phyloP scores from a whole-genome alignment of 495 filamentous ascomycete species.

The Podospora didyma region DNA sequence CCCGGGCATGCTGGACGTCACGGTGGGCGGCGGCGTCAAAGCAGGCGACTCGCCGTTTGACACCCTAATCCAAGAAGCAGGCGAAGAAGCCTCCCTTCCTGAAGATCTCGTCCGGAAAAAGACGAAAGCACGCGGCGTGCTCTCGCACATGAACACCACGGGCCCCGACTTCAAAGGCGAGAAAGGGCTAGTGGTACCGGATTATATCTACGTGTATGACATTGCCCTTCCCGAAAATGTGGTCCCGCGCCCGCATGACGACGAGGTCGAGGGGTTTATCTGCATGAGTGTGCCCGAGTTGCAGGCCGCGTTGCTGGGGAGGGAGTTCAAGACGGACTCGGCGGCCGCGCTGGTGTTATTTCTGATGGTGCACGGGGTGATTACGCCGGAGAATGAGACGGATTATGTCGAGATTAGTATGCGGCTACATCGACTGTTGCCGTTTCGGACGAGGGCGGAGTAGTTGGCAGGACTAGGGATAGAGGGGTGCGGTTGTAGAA shows the following conservation, averaged over 20 bases:
- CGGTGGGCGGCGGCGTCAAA: slow-evolving; percentile 52
- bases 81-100: slow-evolving; percentile 50
- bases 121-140: slow-evolving; percentile 29
- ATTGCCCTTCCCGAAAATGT: slow-evolving; percentile 37
- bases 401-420: slow-evolving; percentile 46
- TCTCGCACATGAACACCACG: slow-evolving; percentile 40
- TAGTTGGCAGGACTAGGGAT: no score
- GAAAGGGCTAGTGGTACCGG: slow-evolving; percentile 37
- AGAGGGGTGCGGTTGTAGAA: no score
- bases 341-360: slow-evolving; percentile 50
- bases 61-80: slow-evolving; percentile 49
- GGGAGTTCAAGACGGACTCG: slow-evolving; percentile 54
- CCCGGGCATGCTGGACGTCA: slow-evolving; percentile 50
- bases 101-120: slow-evolving; percentile 25
- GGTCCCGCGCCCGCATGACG: slow-evolving; percentile 42
- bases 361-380: slow-evolving; percentile 51
- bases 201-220: slow-evolving; percentile 49
- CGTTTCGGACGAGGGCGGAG: slow-evolving; percentile 23
- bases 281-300: slow-evolving; percentile 48
- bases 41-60: slow-evolving; percentile 39
- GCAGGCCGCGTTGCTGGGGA: slow-evolving; percentile 31
- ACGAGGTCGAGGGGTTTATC: slow-evolving; percentile 49
- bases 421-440: slow-evolving; percentile 43
- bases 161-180: slow-evolving; percentile 48
- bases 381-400: slow-evolving; percentile 47